Evolutionary conservation across 2,329 filamentous ascomycete genomes (phyloP).

Genomic region (Colletotrichum nymphaeae): DNA sequence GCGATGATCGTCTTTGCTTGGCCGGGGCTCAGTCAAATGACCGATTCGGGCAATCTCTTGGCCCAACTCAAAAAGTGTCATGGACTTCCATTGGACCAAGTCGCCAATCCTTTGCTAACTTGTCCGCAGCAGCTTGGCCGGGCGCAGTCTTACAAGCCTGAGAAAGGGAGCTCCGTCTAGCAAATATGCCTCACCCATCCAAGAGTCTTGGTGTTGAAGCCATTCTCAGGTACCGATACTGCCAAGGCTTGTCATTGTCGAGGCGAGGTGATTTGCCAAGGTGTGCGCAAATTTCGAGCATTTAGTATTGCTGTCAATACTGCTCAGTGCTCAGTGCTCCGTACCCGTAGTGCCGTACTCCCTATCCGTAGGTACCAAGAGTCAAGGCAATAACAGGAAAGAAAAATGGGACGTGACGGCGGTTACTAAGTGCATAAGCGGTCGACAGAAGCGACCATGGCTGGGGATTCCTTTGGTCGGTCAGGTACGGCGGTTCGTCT

Average conservation of each 20-base stretch:
- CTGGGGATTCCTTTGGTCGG: neutral
- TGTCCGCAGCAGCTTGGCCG: conserved; percentile 31
- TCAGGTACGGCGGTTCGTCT: neutral
- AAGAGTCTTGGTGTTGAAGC: neutral
- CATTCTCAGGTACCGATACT: neutral
- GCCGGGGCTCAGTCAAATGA: conserved; percentile 11
- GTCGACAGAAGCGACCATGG: neutral
- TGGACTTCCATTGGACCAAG: neutral
- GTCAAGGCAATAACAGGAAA: neutral
- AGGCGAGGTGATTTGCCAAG: conserved; percentile 2
- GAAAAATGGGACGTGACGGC: neutral
- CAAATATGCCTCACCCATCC: neutral
- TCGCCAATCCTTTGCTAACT: conserved; percentile 29
- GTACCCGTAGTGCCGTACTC: too few relatives aligned
- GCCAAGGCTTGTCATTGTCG: neutral
- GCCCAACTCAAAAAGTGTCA: neutral
- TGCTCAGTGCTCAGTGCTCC: too few relatives aligned
- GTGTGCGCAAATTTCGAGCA: neutral
- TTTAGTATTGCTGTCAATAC: neutral
- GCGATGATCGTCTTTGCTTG: neutral
- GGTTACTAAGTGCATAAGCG: neutral
- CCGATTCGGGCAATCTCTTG: neutral
- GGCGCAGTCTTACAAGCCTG: conserved; percentile 15
- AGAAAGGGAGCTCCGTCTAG: neutral
- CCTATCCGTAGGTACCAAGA: neutral